Conservation (phyloP, 164 flowering plant species). For the Pachysandra terminalis region DNA sequence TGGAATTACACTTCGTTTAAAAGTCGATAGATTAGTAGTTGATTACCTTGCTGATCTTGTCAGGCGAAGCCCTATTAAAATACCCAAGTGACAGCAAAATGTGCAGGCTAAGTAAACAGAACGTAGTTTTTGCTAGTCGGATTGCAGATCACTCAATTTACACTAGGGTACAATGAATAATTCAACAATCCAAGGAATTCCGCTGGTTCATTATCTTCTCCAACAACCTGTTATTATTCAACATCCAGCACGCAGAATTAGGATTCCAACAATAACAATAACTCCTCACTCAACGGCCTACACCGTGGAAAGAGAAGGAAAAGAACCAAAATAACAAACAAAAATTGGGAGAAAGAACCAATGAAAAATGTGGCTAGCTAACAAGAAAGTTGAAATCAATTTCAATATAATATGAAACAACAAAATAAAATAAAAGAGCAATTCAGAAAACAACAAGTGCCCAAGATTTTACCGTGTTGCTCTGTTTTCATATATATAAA, state of each 20-base stretch:
- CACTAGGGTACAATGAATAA: slow-evolving; percentile 12
- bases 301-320: no score
- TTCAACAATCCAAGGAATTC: slow-evolving; percentile 27
- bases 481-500: no score
- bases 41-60: slow-evolving; percentile 21
- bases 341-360: no score
- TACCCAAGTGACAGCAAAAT: neutral
- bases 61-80: slow-evolving; percentile 13
- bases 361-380: no score
- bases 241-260: neutral
- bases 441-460: no score
- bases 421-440: no score
- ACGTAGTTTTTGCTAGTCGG: neutral
- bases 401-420: no score
- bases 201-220: slow-evolving; percentile 24
- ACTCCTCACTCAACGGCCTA: neutral
- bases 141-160: slow-evolving; percentile 1
- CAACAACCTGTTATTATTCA: slow-evolving; percentile 23
- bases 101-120: neutral
- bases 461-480: no score
- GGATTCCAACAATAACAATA: neutral
- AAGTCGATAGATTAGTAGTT: neutral
- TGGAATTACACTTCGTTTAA: neutral
- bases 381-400: no score
- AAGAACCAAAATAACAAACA: no score